phyloP scores from a whole-genome alignment of 164 flowering plant genomes.

The Dillenia suffruticosa region DNA sequence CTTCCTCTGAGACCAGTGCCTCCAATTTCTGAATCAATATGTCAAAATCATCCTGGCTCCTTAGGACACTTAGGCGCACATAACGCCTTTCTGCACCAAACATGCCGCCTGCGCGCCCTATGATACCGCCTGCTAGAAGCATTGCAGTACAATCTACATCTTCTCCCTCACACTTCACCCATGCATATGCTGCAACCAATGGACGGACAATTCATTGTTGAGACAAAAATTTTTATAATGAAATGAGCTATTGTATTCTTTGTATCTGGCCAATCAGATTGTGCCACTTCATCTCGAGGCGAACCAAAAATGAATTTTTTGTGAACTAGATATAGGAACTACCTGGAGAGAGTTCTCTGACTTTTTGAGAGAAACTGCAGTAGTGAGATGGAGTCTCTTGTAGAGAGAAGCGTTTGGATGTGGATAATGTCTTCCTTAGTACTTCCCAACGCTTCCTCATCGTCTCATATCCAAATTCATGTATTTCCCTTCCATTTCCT shows the following conservation, averaged over 20 bases:
- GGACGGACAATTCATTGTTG: not conserved
- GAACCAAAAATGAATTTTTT: not conserved
- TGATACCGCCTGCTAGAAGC: not conserved
- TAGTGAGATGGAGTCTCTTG: not conserved
- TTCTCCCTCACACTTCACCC: slow-evolving; percentile 7
- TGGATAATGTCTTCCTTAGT: slow-evolving; percentile 22
- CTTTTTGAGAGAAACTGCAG: not conserved
- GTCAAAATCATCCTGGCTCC: slow-evolving; percentile 3
- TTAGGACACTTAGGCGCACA: slow-evolving; percentile 1
- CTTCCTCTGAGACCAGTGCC: not conserved
- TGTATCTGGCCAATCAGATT: too few relatives aligned
- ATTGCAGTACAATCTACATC: not conserved
- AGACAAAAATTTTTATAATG: too few relatives aligned
- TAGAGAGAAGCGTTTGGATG: not conserved
- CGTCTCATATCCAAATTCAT: slow-evolving; percentile 36
- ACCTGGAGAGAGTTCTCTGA: not conserved
- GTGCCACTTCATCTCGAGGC: too few relatives aligned
- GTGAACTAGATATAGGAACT: not conserved
- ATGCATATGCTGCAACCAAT: slow-evolving; percentile 5
- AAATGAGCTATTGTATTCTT: too few relatives aligned
- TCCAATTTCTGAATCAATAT: not conserved
- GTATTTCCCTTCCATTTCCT: slow-evolving; percentile 31
- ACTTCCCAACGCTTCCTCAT: slow-evolving; percentile 50
- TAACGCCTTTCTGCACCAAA: not conserved
- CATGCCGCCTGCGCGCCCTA: not conserved